Percentiles rank a stretch among this genome's conserved stretches.
Evolutionary conservation across 768 basidiomycete genomes (phyloP).

Genomic region (Lentinus brumalis): DNA sequence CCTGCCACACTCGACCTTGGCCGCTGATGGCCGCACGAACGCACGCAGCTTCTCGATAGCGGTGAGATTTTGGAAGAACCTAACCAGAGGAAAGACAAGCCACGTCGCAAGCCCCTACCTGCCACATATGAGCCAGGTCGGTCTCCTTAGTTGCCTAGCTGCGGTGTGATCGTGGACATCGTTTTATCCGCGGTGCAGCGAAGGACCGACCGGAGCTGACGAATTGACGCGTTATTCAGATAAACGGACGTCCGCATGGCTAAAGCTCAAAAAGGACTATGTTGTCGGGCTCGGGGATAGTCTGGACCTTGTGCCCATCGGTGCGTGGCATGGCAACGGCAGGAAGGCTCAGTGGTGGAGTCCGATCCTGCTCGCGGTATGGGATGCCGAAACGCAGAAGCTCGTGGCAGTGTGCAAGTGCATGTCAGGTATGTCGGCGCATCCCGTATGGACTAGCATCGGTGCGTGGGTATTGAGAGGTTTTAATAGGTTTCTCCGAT

Average conservation of each 20-base stretch:
- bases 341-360: slow-evolving; percentile 93
- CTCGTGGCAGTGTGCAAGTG: slow-evolving; percentile 87
- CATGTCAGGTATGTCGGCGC: slow-evolving; percentile 63
- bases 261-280: slow-evolving; percentile 94
- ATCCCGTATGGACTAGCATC: slow-evolving; percentile 8
- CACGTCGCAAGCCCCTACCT: slow-evolving; percentile 66
- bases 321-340: slow-evolving; percentile 90
- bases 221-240: slow-evolving; percentile 42
- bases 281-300: slow-evolving; percentile 78
- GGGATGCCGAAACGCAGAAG: slow-evolving; percentile 62
- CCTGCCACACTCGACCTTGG: background rate
- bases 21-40: slow-evolving; percentile 14
- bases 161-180: background rate
- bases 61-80: slow-evolving; percentile 41
- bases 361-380: slow-evolving; percentile 78
- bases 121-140: slow-evolving; percentile 84
- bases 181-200: background rate
- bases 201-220: slow-evolving; percentile 1
- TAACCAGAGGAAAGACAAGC: slow-evolving; percentile 37
- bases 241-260: slow-evolving; percentile 83
- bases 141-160: background rate
- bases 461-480: slow-evolving; percentile 9
- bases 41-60: slow-evolving; percentile 63
- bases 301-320: slow-evolving; percentile 70
- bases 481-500: slow-evolving; percentile 74